These are phyloP conservation scores for Colletotrichum orbiculare DNA, from an alignment of 2,329 filamentous ascomycete genomes.

Conservation along the genomic window DNA sequence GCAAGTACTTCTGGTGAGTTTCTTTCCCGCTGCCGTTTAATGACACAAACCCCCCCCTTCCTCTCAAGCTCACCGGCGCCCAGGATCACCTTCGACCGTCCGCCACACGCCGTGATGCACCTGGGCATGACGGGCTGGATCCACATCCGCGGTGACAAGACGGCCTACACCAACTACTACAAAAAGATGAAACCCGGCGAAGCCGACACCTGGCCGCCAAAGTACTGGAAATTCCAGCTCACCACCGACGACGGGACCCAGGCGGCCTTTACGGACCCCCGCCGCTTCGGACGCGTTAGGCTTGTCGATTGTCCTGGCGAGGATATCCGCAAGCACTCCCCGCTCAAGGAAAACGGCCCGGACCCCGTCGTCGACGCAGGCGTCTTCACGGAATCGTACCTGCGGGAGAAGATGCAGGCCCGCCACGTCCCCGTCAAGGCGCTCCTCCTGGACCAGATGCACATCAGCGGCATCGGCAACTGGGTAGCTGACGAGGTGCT, in stretches of 20 bases:
- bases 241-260: conserved; percentile 69
- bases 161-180: conserved; percentile 85
- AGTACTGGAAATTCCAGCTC: conserved; percentile 87
- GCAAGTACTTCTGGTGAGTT: conserved; percentile 91
- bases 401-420: conserved; percentile 75
- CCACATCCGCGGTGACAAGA: conserved; percentile 82
- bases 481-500: conserved; percentile 97
- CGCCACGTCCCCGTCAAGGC: conserved; percentile 92
- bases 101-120: conserved; percentile 91
- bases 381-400: conserved; percentile 79
- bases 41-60: no score
- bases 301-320: conserved; percentile 83
- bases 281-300: conserved; percentile 82
- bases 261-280: conserved; percentile 85
- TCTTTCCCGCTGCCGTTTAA: no score
- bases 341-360: conserved; percentile 90
- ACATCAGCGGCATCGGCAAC: conserved; percentile 93
- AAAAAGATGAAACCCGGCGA: conserved; percentile 73
- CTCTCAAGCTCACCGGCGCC: not conserved
- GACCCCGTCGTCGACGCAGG: conserved; percentile 89
- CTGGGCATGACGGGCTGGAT: conserved; percentile 90
- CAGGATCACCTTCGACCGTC: conserved; percentile 69
- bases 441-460: conserved; percentile 85
- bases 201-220: conserved; percentile 82
- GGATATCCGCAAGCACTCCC: conserved; percentile 79